Evolutionary conservation across 441 rosid species (phyloP), one percentile per base, ranked within the genome.

Genomic region (Euphorbia schlechtendalii): DNA sequence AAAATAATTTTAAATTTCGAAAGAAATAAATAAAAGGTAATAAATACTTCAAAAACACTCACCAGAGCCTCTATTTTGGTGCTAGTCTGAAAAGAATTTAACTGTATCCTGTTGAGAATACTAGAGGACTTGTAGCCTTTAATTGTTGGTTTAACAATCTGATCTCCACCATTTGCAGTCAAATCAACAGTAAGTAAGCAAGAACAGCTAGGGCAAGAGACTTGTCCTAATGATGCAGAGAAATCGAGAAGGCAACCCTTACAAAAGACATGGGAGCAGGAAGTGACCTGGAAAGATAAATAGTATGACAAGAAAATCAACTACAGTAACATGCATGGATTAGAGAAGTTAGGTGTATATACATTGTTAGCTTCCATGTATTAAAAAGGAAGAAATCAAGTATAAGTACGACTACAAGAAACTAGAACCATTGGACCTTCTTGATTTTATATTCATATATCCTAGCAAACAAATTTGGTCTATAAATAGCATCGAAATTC

Each of bases 51-150:
- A 43, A 56, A 3, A 71, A 48, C 17, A 66, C 86, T 61, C 83
- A 94, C 99, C 96, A 94, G 81, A 68, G 99, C 99, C 76, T 94
- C 99, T 64, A 94, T 90, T 80, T 94, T 94, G 61, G 99, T 94
- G 83, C 99, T 94, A n/a, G 97, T 84, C 82, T 90, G 96, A 74
- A 94, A 94, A 60, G 89, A 85, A 48, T 82, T 76, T 38, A 94
- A 78, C 64, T 80, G 80, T 68, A 94, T 80, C 63, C 99, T 87
- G 74, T 89, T 94, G 52, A 94, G 70, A 76, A 94, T 91, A 80
- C 97, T 90, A 21, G 96, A 74, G 68, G 96, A 74, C 75, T 75
- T 89, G 69, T 82, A 87, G 27, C 96, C 94, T 80, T 86, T 87
- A 72, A 86, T 48, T 41, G 82, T 82, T 61, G 93, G 72, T 80